Conservation (phyloP, 768 basidiomycete species). For the Hypholoma fasciculare region DNA sequence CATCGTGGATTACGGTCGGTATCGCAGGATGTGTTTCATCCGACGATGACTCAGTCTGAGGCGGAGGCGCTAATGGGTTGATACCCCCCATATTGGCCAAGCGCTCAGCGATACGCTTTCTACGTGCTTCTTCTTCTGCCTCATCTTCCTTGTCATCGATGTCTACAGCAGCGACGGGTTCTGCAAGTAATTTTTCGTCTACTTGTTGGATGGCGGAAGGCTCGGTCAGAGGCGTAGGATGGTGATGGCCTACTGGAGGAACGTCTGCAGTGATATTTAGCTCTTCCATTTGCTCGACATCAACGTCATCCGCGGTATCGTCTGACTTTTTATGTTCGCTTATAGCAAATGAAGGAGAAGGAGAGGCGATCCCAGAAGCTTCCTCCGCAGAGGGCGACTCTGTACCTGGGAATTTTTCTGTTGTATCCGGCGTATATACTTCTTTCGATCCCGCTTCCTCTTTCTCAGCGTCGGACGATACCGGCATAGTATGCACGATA, state of each 20-base stretch:
- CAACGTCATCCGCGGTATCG: not conserved
- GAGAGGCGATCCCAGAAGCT: not conserved
- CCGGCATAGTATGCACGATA: not conserved
- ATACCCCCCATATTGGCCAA: slow-evolving; percentile 70
- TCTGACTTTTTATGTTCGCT: not conserved
- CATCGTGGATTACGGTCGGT: not conserved
- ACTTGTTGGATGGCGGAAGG: not conserved
- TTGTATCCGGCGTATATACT: not conserved
- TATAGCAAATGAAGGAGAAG: slow-evolving; percentile 1
- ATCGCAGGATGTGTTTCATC: not conserved
- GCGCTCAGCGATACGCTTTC: slow-evolving; percentile 61
- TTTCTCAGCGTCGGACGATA: not conserved
- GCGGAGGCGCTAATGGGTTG: slow-evolving; percentile 49
- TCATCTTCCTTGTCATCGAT: slow-evolving; percentile 3
- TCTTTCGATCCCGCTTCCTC: not conserved
- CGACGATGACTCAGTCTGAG: slow-evolving; percentile 13
- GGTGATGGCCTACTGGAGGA: not conserved
- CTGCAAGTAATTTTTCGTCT: not conserved
- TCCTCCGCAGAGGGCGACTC: not conserved
- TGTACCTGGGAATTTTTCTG: not conserved
- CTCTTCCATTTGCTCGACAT: not conserved
- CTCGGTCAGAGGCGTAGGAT: not conserved
- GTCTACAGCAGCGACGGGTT: not conserved
- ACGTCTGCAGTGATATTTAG: not conserved
- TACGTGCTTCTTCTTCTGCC: slow-evolving; percentile 42